phyloP scores from a whole-genome alignment of 2,329 filamentous ascomycete species.

The Didymella exigua region DNA sequence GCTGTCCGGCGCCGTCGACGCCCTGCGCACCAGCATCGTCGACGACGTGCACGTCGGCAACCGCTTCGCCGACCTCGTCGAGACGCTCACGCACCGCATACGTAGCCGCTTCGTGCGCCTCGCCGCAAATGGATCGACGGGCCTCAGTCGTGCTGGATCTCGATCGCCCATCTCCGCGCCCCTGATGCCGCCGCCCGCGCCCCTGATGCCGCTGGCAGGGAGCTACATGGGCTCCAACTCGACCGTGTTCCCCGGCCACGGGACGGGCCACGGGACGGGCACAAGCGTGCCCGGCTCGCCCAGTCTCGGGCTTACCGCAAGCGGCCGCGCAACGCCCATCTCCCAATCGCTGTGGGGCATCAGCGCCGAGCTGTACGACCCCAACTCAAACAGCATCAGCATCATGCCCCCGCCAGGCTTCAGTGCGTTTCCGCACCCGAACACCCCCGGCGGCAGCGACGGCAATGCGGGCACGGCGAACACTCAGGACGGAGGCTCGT shows the following conservation, averaged over 20 bases:
- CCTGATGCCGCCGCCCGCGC: conserved; percentile 41
- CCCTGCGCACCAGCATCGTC: conserved; percentile 77
- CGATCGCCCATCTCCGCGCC: conserved; percentile 38
- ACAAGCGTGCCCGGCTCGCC: conserved; percentile 37
- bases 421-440: conserved; percentile 7
- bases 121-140: conserved; percentile 53
- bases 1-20: conserved; percentile 75
- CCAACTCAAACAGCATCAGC: conserved; percentile 49
- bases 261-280: conserved; percentile 19
- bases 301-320: conserved; percentile 33
- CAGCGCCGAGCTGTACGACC: conserved; percentile 52
- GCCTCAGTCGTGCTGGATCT: conserved; percentile 47
- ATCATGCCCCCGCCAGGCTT: conserved; percentile 52
- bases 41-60: conserved; percentile 87
- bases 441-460: conserved; percentile 20
- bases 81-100: conserved; percentile 75
- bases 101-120: conserved; percentile 72
- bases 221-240: conserved; percentile 21
- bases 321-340: conserved; percentile 43
- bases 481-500: conserved; percentile 13
- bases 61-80: conserved; percentile 80
- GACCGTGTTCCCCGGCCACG: background rate
- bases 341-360: conserved; percentile 52
- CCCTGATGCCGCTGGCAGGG: conserved; percentile 22
- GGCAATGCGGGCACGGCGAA: conserved; percentile 20